These are phyloP conservation scores for Yamadazyma epiphylla DNA, from an alignment of 1,139 yeast genomes.

Conservation along the genomic window DNA sequence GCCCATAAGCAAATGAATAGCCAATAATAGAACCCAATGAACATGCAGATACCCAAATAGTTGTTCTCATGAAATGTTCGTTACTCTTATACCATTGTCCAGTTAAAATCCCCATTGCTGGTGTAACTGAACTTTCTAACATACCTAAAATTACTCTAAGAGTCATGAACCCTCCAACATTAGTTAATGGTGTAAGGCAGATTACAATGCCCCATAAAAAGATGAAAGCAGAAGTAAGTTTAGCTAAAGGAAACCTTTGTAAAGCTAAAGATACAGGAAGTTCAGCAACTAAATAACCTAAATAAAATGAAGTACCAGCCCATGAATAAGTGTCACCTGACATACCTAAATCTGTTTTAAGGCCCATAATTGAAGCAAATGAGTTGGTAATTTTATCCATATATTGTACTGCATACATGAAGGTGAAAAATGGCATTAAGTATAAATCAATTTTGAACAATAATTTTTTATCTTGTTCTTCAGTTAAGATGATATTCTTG, in stretches of 20 bases:
- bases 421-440: conserved; percentile 51
- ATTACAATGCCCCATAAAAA: conserved; percentile 22
- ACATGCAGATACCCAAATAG: conserved; percentile 11
- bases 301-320: conserved; percentile 52
- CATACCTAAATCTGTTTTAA: conserved; percentile 31
- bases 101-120: conserved; percentile 24
- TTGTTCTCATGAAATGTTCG: conserved; percentile 15
- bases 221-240: conserved; percentile 16
- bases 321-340: conserved; percentile 46
- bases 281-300: conserved; percentile 47
- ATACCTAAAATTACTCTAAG: conserved; percentile 39
- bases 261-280: conserved; percentile 38
- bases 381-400: conserved; percentile 60
- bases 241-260: conserved; percentile 28
- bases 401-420: conserved; percentile 48
- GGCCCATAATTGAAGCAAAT: conserved; percentile 59
- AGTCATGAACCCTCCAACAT: conserved; percentile 12
- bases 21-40: conserved; percentile 9
- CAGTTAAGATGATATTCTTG: conserved; percentile 5
- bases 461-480: conserved; percentile 10
- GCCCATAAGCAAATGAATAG: conserved; percentile 17
- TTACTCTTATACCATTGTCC: conserved; percentile 6
- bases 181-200: conserved; percentile 6
- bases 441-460: conserved; percentile 50
- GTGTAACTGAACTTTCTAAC: conserved; percentile 48